Conservation (phyloP, 306 rosid species). For the Hippophae rhamnoides region DNA sequence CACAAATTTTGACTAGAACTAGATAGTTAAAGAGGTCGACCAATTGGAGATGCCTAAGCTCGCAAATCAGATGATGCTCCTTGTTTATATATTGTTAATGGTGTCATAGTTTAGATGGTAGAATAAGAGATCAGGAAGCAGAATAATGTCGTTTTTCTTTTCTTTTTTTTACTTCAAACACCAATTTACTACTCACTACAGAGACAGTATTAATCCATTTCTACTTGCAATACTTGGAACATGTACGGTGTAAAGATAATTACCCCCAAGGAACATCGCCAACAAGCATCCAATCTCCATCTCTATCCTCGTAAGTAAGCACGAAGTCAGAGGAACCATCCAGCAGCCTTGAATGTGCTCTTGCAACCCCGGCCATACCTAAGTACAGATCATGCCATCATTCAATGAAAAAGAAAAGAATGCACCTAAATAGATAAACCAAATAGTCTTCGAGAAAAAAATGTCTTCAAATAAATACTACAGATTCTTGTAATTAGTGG, state of each 20-base stretch:
- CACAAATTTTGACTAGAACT: not conserved
- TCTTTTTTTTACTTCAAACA: too few relatives aligned
- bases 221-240: not conserved
- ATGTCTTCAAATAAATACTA: too few relatives aligned
- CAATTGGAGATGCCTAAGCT: too few relatives aligned
- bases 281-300: constrained; percentile 99
- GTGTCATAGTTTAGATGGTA: too few relatives aligned
- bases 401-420: not conserved
- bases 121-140: too few relatives aligned
- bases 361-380: constrained; percentile 46
- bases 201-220: too few relatives aligned
- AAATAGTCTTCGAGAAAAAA: not conserved
- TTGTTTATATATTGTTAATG: too few relatives aligned
- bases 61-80: too few relatives aligned
- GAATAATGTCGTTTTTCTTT: too few relatives aligned
- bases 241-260: constrained; percentile 3
- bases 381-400: constrained; percentile 16
- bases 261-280: constrained; percentile 99
- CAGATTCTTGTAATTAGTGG: too few relatives aligned
- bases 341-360: constrained; percentile 48
- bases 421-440: not conserved
- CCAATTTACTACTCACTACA: too few relatives aligned
- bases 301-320: constrained; percentile 92
- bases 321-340: constrained; percentile 65
- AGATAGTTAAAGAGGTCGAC: too few relatives aligned